Evolutionary conservation across 306 rosid species (phyloP).

Genomic region (Vigna nakashimae): DNA sequence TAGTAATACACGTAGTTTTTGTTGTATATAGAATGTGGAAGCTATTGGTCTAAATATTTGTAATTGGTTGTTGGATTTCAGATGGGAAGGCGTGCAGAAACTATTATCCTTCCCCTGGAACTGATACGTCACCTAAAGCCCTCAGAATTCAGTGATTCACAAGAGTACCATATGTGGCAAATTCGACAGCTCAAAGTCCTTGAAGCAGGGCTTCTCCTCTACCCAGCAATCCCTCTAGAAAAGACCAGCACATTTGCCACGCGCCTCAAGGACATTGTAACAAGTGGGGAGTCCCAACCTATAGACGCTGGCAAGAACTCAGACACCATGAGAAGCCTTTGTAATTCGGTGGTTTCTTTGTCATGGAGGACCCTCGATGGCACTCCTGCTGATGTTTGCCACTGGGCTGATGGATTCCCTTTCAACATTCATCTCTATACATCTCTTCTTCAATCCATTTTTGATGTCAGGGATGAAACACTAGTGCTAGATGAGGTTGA

Average conservation of each 20-base stretch:
- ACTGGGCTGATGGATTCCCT: slow-evolving; percentile 96
- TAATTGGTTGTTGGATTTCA: slow-evolving; percentile 38
- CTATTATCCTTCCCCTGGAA: slow-evolving; percentile 84
- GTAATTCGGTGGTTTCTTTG: slow-evolving; percentile 76
- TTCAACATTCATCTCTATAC: slow-evolving; percentile 74
- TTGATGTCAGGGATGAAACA: slow-evolving; percentile 80
- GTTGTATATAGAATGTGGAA: not conserved
- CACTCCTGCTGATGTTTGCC: slow-evolving; percentile 82
- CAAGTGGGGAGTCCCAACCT: slow-evolving; percentile 50
- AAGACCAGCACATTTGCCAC: slow-evolving; percentile 64
- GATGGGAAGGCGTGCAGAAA: slow-evolving; percentile 90
- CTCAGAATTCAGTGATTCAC: slow-evolving; percentile 79
- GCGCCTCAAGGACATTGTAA: slow-evolving; percentile 70
- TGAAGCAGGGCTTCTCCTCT: slow-evolving; percentile 77
- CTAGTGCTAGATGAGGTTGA: slow-evolving; percentile 89
- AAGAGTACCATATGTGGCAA: slow-evolving; percentile 91
- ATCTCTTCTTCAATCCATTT: slow-evolving; percentile 72
- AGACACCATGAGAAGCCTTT: slow-evolving; percentile 84
- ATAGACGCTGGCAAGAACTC: slow-evolving; percentile 83
- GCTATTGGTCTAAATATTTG: slow-evolving; percentile 1
- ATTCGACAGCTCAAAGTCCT: slow-evolving; percentile 79
- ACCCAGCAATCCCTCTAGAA: slow-evolving; percentile 75
- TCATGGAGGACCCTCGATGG: slow-evolving; percentile 74
- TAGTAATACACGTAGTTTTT: not conserved
- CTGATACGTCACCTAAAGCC: slow-evolving; percentile 82